Evolutionary conservation across 768 basidiomycete genomes (phyloP), one percentile per base, ranked within the genome.

Genomic region (Lentinus brumalis): DNA sequence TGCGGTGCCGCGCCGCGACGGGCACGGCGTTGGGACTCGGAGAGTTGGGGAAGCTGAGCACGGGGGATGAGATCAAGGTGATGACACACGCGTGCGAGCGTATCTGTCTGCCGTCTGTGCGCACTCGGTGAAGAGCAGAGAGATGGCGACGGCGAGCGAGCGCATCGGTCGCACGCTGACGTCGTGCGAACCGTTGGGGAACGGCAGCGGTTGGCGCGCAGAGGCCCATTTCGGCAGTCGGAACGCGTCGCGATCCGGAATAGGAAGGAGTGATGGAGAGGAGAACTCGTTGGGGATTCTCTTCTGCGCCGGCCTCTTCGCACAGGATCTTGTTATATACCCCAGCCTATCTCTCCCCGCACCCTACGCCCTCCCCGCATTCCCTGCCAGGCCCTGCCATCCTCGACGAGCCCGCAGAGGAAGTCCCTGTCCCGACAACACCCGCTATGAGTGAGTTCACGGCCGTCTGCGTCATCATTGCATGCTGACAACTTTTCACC

Each of bases 381-480:
- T 51, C 52, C 30, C 41, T 45, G 44, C 53, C 53, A 7, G 15
- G 26, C 32, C 18, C 32, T 14, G 8, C 21, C n/a, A 26, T n/a
- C 18, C 52, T 26, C 35, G n/a, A 38, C 50, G 14, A 39, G 12
- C 18, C 32, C 18, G 9, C 50, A 32, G 21, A 21, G 16, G 38
- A 32, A 44, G 7, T 16, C 41, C 39, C 11, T 31, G 42, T 21
- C 39, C 31, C 50, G 10, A 30, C 38, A 16, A 21, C 18, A 18
- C 59, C 38, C 60, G 21, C 15, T 29, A 46, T 70, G 74, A 58
- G 67, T 69, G 52, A 44, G 70, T 9, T 76, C 82, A 35, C 56
- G 49, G 91, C 88, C 52, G 86, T 86, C 54, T 26, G 81, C 84
- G 2, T 78, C 40, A 8, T 56, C 8, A 32, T 40, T 50, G 50